Evolutionary conservation across 2,329 filamentous ascomycete species (phyloP), one percentile per base, ranked within the genome.

Genomic region (Akanthomyces uredinophilus): DNA sequence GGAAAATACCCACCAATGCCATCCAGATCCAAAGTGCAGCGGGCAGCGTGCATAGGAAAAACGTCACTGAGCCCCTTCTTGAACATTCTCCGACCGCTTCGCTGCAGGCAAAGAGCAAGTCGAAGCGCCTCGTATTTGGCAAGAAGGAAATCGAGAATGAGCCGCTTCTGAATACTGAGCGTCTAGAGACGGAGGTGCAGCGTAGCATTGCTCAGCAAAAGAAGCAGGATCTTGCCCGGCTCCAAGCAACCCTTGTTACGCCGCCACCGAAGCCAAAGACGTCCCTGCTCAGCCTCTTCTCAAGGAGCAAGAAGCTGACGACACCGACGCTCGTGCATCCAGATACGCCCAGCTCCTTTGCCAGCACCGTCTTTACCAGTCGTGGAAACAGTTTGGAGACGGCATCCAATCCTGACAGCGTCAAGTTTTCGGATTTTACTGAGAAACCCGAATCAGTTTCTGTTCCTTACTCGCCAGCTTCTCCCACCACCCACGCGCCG

Each of bases 141-240:
- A 61, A 32, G 50, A 61, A 49, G 5, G 51, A 61, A n/a, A 5
- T 13, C 29, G 35, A 55, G 11, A 44, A 37, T 6, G 56, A 59
- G n/a, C 35, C 47, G 24, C 35, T 54, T 6, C 37, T 47, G 18
- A 37, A 16, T 10, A 16, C 4, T 39, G 77, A 78, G 61, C 79
- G 75, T 61, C 73, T 77, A 59, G 77, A 81, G 63, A 76, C 74
- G 43, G 80, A 83, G 66, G 79, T 76, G 39, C 75, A 82, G 66
- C 77, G 79, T 63, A 77, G 79, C 50, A 71, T 81, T 50, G 77
- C 77, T 27, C 79, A 83, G 65, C 79, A 82, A 68, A 80, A 79
- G 70, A 79, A 76, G 67, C 77, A 78, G 59, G 78, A 83, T 65
- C 73, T 80, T 24, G 75, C 76, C 54, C 76, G 79, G 60, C 74